Base-by-base conservation (phyloP, 2,329 filamentous ascomycete genomes). In the Penicillium sp. region DNA sequence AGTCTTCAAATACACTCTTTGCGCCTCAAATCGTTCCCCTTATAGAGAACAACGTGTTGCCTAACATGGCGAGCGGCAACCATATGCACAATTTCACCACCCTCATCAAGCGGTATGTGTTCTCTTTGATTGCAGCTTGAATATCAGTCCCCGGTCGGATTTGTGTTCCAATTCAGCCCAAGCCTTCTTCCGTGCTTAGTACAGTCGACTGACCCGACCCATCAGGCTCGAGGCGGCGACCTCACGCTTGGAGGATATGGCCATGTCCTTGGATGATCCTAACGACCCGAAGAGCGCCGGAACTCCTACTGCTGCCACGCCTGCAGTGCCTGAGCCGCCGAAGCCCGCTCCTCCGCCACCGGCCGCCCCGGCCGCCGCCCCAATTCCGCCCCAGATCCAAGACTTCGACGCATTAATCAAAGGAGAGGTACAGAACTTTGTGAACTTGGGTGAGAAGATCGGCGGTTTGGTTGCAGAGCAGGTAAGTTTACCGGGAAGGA, bases 61-160 rank as follows among this genome's bases (percentile, higher is more conserved):
- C 63, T 53, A 58, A 48, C 57, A 93, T 93, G 89, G 85, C 88
- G 64, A 80, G 86, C 53, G 72, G 72, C 61, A 90, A 84, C 78
- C 90, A 92, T 70, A 97, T 98, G 91, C 88, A 98, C 79, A 98
- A 96, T 74, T 81, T 99, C 62, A 96, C 92, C 35, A 99, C 95
- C 53, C 86, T 99, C 70, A 97, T 99, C 81, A 99, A 99, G 85
- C 87, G 95, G 95, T 98, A 85, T 68, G 85, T 78, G 54, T 59
- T 14, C 24, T 49, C 31, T 35, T 53, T 26, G 43, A 35, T 53
- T 8, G 53, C n/a, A 26, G 27, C 10, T 51, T 45, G 14, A 27
- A 22, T 26, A 14, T 24, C 39, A 8, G n/a, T 39, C 2, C 8
- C 14, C 16, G 22, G n/a, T 29, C 11, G 19, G 5, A 16, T 16